Percentiles rank a stretch among this genome's conserved stretches.
Evolutionary conservation across 805 yeast species (phyloP).

Genomic region (Candida golubevii): DNA sequence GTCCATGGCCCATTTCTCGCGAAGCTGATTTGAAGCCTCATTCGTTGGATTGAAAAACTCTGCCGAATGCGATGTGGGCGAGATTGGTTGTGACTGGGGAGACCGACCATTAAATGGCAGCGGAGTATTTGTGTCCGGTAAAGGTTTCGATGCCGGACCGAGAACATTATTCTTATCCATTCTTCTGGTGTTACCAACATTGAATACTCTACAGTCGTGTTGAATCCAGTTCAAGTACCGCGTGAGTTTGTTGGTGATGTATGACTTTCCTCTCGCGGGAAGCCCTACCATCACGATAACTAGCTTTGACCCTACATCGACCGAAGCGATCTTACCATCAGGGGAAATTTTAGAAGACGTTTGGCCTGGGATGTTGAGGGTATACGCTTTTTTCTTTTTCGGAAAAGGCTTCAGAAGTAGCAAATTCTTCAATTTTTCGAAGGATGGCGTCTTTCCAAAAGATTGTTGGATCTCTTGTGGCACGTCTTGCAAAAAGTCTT

Average conservation of each 20-base stretch:
- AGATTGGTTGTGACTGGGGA: conserved; percentile 18
- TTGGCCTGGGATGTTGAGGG: conserved; percentile 89
- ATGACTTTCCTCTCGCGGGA: conserved; percentile 94
- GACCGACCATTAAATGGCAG: conserved; percentile 18
- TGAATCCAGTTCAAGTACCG: conserved; percentile 92
- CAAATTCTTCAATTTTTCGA: conserved; percentile 35
- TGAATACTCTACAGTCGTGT: conserved; percentile 84
- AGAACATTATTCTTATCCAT: conserved; percentile 46
- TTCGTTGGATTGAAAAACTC: conserved; percentile 84
- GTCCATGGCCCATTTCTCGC: conserved; percentile 96
- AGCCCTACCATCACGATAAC: conserved; percentile 96
- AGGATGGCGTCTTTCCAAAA: conserved; percentile 38
- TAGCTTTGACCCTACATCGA: conserved; percentile 66
- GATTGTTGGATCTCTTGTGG: conserved; percentile 33
- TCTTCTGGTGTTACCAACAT: conserved; percentile 93
- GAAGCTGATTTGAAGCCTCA: conserved; percentile 51
- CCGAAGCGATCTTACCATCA: conserved; percentile 59
- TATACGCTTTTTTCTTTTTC: conserved; percentile 60
- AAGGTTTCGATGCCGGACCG: conserved; percentile 71
- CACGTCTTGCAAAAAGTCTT: conserved; percentile 30
- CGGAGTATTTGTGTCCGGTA: conserved; percentile 41
- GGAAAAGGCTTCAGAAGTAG: conserved; percentile 37
- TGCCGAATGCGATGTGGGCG: conserved; percentile 56
- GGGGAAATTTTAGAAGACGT: conserved; percentile 78
- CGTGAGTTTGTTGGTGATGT: conserved; percentile 85